These are phyloP conservation scores for Chenopodium album DNA, from an alignment of 148 eudicot species.

Conservation along the genomic window DNA sequence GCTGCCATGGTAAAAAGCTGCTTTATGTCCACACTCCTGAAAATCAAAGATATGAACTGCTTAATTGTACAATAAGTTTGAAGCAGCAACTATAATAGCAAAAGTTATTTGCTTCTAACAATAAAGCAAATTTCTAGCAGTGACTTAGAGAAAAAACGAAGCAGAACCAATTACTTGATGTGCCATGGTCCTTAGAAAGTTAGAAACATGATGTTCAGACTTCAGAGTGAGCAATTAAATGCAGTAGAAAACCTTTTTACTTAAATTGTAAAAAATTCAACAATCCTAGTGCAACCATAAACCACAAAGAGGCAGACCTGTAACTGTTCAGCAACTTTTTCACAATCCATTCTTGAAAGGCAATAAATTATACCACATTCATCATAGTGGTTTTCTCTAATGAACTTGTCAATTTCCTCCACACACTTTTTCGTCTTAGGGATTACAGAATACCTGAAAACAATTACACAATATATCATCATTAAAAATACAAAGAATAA, in stretches of 20 bases:
- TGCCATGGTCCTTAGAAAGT: background rate
- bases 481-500: background rate
- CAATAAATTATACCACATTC: constrained; percentile 97
- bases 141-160: background rate
- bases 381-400: constrained; percentile 70
- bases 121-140: background rate
- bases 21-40: constrained; percentile 84
- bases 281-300: background rate
- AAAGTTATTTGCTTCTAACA: background rate
- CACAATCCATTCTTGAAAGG: constrained; percentile 97
- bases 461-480: constrained; percentile 17
- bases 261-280: background rate
- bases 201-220: background rate
- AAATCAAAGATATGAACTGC: constrained; percentile 13
- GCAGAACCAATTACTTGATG: background rate
- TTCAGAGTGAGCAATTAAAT: background rate
- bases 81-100: background rate
- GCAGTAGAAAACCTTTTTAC: background rate
- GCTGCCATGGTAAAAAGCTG: constrained; percentile 92
- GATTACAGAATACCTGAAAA: constrained; percentile 77
- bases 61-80: background rate
- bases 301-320: constrained; percentile 46
- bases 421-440: constrained; percentile 93
- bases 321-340: constrained; percentile 91
- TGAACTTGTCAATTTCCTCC: constrained; percentile 84